Evolutionary conservation across 345 rosid species (phyloP), one percentile per base, ranked within the genome.

Genomic region (Heritiera fomes): DNA sequence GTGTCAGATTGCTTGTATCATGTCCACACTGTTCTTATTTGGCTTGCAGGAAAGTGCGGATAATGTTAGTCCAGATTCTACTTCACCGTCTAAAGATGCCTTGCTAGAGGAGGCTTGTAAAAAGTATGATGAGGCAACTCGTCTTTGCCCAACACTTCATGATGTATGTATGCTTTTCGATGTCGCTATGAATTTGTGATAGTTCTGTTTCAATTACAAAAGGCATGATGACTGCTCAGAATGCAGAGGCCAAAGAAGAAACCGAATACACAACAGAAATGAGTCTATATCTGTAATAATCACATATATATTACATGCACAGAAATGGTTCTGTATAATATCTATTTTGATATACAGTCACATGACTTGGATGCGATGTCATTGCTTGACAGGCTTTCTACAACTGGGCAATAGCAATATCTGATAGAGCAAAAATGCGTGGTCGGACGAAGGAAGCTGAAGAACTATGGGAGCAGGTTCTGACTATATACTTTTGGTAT

Each of bases 381-480:
- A 34, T 79, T 82, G 58, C 76, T 82, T 86, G 82, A 64, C 81
- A 97, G 99, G 99, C 99, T 70, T 97, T 89, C 88, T 97, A 97
- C 85, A 97, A 94, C 73, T 97, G 99, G 98, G 99, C 99, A 53
- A 97, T 97, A 80, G 99, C 99, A 71, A 94, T 97, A 77, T 97
- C 99, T 71, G 99, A 97, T 83, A 86, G 98, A 82, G 99, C 99
- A 70, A 97, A 93, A 89, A 92, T 92, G 95, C 98, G 98, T 72
- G 98, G 99, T 74, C 98, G 98, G 79, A 97, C 99, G 62, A 97
- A 94, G 88, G 98, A 97, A 86, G 99, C 98, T 75, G 99, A 97
- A 88, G 98, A 97, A 88, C 82, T 94, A 47, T 97, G 99, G 99
- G 89, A 90, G 87, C 98, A 91, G 91, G 99, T 94, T 80, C 28